phyloP scores from a whole-genome alignment of 2,329 filamentous ascomycete species.

The Myrmaecium sp. region DNA sequence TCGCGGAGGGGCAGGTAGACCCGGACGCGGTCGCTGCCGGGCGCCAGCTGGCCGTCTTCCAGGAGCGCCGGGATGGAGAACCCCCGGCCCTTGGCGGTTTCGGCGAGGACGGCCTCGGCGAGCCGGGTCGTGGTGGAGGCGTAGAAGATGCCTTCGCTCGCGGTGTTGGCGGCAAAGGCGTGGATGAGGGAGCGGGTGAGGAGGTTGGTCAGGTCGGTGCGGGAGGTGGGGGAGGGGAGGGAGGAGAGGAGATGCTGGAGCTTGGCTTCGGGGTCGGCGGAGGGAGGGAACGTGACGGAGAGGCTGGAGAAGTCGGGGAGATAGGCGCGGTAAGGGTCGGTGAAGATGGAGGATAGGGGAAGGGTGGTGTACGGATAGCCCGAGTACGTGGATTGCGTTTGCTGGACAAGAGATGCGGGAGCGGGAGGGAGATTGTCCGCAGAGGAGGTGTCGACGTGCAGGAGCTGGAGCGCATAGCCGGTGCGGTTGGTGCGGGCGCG shows the following conservation, averaged over 20 bases:
- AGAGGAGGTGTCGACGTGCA: slow-evolving; percentile 26
- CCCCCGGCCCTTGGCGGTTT: slow-evolving; percentile 82
- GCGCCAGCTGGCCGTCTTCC: slow-evolving; percentile 51
- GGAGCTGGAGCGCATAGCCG: slow-evolving; percentile 48
- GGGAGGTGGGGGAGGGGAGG: slow-evolving; percentile 58
- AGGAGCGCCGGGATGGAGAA: slow-evolving; percentile 69
- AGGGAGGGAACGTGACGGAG: not conserved
- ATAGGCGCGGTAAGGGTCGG: slow-evolving; percentile 43
- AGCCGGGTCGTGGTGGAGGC: slow-evolving; percentile 78
- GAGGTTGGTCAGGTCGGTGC: slow-evolving; percentile 53
- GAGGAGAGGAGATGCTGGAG: slow-evolving; percentile 39
- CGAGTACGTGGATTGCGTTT: slow-evolving; percentile 44
- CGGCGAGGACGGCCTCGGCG: slow-evolving; percentile 68
- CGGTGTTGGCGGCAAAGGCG: slow-evolving; percentile 39
- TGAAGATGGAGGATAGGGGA: slow-evolving; percentile 43
- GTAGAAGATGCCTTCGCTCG: slow-evolving; percentile 58
- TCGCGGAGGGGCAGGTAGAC: slow-evolving; percentile 77
- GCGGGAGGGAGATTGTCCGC: slow-evolving; percentile 18
- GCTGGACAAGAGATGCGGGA: slow-evolving; percentile 7
- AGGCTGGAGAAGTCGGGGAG: slow-evolving; percentile 19
- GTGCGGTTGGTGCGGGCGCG: slow-evolving; percentile 44
- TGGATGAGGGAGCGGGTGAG: slow-evolving; percentile 58
- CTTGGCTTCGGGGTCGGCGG: slow-evolving; percentile 7
- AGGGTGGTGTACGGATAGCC: slow-evolving; percentile 45
- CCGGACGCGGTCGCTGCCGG: slow-evolving; percentile 34